Percentiles rank a stretch among this genome's conserved stretches.
Evolutionary conservation across 129 eudicot species (phyloP).

Genomic region (Escallonia rubra): DNA sequence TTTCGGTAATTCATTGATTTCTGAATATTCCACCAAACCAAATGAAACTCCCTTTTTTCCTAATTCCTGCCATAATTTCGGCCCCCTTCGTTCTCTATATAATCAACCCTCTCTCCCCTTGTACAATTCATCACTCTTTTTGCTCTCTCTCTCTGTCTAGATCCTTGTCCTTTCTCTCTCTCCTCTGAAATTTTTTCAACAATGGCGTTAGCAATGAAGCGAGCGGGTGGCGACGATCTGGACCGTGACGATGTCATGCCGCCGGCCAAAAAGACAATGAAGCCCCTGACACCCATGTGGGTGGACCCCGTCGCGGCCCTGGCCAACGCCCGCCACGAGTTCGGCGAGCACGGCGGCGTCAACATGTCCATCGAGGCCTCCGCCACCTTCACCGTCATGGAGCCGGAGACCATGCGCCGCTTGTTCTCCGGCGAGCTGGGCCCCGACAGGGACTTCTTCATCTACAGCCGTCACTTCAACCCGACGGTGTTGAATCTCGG

Average conservation of each 20-base stretch:
- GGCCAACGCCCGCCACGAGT: conserved; percentile 65
- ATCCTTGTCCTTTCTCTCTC: not conserved
- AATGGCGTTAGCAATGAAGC: conserved; percentile 25
- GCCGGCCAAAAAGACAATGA: conserved; percentile 19
- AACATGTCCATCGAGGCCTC: conserved; percentile 83
- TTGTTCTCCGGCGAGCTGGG: conserved; percentile 68
- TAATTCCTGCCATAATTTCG: no score
- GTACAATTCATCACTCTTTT: no score
- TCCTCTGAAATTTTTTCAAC: not conserved
- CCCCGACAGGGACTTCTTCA: conserved; percentile 55
- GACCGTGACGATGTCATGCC: conserved; percentile 11
- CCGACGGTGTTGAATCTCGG: conserved; percentile 65
- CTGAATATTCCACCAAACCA: no score
- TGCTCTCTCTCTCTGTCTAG: no score
- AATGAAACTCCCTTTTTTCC: no score
- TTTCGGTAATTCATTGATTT: no score
- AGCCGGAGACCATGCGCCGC: conserved; percentile 60
- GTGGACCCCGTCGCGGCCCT: conserved; percentile 46
- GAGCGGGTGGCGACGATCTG: conserved; percentile 26
- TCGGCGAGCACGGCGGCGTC: conserved; percentile 75
- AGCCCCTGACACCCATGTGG: conserved; percentile 17
- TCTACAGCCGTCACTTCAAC: conserved; percentile 71
- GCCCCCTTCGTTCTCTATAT: no score
- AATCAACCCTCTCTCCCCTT: no score
- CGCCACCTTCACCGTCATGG: conserved; percentile 84